A percentile compares a stretch with the other conserved stretches of the same genome.
phyloP scores from a whole-genome alignment of 2,329 filamentous ascomycete species.

The Exophiala xenobiotica region DNA sequence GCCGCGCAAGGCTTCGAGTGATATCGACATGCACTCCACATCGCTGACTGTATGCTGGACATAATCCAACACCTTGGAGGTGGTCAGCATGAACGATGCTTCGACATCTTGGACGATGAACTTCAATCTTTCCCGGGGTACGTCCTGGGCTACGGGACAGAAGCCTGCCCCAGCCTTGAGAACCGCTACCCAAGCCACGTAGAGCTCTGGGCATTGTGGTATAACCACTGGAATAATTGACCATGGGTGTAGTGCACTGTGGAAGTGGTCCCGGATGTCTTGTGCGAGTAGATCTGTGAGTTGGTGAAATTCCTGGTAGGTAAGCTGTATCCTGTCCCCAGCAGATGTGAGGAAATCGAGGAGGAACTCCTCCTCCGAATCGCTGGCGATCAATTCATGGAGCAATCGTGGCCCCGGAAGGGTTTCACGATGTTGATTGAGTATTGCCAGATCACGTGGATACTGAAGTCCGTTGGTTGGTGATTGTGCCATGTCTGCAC shows the following conservation, averaged over 20 bases:
- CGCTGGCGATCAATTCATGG: slow-evolving; percentile 61
- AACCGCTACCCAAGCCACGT: slow-evolving; percentile 73
- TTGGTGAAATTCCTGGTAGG: slow-evolving; percentile 55
- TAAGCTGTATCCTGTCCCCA: slow-evolving; percentile 49
- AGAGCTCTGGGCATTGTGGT: slow-evolving; percentile 73
- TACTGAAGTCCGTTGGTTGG: slow-evolving; percentile 6
- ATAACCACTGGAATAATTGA: slow-evolving; percentile 71
- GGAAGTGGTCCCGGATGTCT: slow-evolving; percentile 25
- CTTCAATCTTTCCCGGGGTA: slow-evolving; percentile 70
- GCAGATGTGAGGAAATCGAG: slow-evolving; percentile 62
- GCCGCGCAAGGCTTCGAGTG: slow-evolving; percentile 6
- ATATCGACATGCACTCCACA: slow-evolving; percentile 45
- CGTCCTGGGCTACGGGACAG: slow-evolving; percentile 77
- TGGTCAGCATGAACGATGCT: slow-evolving; percentile 68
- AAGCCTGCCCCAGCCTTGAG: slow-evolving; percentile 82
- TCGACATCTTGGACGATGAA: slow-evolving; percentile 79
- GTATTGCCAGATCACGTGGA: slow-evolving; percentile 49
- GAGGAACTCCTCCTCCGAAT: slow-evolving; percentile 47
- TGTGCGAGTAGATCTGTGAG: slow-evolving; percentile 41
- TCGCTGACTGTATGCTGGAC: slow-evolving; percentile 24
- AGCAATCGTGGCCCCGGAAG: slow-evolving; percentile 58
- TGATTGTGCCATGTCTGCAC: background rate
- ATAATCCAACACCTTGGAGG: slow-evolving; percentile 36
- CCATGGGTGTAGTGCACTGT: slow-evolving; percentile 12
- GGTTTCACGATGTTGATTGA: slow-evolving; percentile 55